Conservation (phyloP, 306 rosid genomes). For the Inga oerstediana region DNA sequence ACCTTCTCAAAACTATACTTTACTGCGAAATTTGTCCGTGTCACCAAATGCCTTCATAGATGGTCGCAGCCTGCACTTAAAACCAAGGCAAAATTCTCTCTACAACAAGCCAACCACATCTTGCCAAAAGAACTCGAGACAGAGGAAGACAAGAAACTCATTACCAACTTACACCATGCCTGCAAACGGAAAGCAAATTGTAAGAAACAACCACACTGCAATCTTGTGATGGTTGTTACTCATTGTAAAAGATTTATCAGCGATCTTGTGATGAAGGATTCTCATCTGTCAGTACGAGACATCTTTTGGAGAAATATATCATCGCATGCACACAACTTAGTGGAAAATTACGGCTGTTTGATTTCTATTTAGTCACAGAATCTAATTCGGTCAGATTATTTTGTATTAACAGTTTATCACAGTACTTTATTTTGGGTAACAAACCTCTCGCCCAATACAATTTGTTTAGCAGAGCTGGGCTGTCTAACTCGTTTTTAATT, state of each 20-base stretch:
- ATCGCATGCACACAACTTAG: not conserved
- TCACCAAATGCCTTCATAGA: conserved; percentile 36
- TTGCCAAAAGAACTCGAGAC: conserved; percentile 23
- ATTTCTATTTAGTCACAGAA: not conserved
- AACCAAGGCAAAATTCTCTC: conserved; percentile 29
- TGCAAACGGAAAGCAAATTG: conserved; percentile 35
- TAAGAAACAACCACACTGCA: conserved; percentile 24
- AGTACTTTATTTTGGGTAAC: not conserved
- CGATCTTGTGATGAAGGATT: not conserved
- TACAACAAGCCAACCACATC: conserved; percentile 32
- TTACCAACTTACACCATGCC: conserved; percentile 46
- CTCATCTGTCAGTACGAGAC: not conserved
- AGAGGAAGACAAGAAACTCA: conserved; percentile 37
- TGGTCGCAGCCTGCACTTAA: conserved; percentile 29
- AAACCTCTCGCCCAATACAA: not conserved
- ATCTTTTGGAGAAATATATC: conserved; percentile 23
- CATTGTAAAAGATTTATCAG: not conserved
- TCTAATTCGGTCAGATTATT: not conserved
- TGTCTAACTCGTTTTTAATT: not conserved
- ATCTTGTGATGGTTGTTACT: not conserved
- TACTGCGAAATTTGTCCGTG: conserved; percentile 21
- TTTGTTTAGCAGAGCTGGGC: conserved; percentile 14
- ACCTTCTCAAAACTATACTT: conserved; percentile 31
- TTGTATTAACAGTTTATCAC: not conserved
- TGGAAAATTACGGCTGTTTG: not conserved